Conservation (phyloP, 768 basidiomycete species). For the Tubosaeta sp. region DNA sequence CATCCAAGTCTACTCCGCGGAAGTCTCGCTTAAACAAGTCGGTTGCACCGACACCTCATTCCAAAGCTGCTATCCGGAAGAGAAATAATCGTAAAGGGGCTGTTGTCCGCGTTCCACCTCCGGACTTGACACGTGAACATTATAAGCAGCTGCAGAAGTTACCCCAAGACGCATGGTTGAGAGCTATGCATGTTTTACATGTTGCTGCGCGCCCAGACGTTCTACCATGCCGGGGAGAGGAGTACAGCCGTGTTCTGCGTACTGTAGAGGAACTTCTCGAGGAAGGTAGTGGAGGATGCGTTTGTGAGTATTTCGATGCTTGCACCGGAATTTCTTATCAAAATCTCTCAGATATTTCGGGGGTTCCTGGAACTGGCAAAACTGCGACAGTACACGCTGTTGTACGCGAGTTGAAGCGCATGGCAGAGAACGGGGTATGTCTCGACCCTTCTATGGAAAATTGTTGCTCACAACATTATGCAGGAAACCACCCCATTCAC, state of each 20-base stretch:
- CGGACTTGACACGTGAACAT: conserved; percentile 33
- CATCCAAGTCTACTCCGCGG: conserved; percentile 32
- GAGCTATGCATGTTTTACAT: conserved; percentile 88
- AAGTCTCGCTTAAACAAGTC: conserved; percentile 36
- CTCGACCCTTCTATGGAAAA: neutral
- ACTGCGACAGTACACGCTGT: conserved; percentile 97
- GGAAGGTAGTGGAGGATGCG: conserved; percentile 90
- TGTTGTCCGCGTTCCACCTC: conserved; percentile 33
- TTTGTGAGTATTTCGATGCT: conserved; percentile 56
- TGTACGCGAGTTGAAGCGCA: conserved; percentile 81
- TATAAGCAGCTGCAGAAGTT: conserved; percentile 45
- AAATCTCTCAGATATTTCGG: conserved; percentile 75
- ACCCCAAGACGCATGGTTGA: conserved; percentile 74
- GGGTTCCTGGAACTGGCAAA: conserved; percentile 98
- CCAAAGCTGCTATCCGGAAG: conserved; percentile 59
- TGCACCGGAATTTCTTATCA: neutral
- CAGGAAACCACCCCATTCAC: conserved; percentile 94
- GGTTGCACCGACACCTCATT: conserved; percentile 70
- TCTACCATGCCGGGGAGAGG: conserved; percentile 84
- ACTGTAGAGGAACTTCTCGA: conserved; percentile 83
- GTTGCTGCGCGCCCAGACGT: conserved; percentile 89
- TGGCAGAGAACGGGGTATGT: conserved; percentile 77
- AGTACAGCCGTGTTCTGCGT: conserved; percentile 71
- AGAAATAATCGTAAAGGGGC: conserved; percentile 33
- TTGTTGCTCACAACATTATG: neutral